These are phyloP conservation scores for Phaeosphaeria sp. DNA, from an alignment of 2,329 filamentous ascomycete genomes.

Conservation along the genomic window DNA sequence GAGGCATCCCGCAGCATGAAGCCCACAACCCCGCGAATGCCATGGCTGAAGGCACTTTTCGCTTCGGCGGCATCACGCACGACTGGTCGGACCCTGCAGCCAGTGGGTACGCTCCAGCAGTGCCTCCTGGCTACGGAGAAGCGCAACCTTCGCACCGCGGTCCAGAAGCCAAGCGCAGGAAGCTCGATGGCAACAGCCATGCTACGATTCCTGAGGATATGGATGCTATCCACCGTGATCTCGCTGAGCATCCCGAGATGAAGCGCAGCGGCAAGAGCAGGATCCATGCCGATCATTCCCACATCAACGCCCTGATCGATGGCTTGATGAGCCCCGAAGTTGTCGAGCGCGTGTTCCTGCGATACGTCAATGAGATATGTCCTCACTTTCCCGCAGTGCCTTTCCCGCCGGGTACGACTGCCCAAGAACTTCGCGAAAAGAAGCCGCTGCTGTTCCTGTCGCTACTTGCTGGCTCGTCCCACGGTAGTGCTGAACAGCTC, in stretches of 20 bases:
- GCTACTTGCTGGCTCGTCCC: conserved; percentile 61
- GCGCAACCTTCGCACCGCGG: conserved; percentile 39
- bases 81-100: conserved; percentile 33
- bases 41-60: conserved; percentile 33
- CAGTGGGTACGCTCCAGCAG: conserved; percentile 26
- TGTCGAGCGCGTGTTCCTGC: conserved; percentile 63
- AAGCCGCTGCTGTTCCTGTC: conserved; percentile 67
- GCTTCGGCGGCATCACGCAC: conserved; percentile 35
- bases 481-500: conserved; percentile 49
- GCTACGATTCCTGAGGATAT: conserved; percentile 47
- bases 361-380: conserved; percentile 62
- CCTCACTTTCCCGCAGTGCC: conserved; percentile 65
- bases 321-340: conserved; percentile 58
- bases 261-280: conserved; percentile 37
- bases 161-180: conserved; percentile 42
- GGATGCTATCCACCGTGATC: conserved; percentile 45
- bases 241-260: conserved; percentile 45
- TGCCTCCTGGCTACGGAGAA: conserved; percentile 40
- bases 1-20: conserved; percentile 29
- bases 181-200: conserved; percentile 34
- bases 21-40: conserved; percentile 11
- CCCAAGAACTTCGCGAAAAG: conserved; percentile 61
- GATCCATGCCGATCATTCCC: conserved; percentile 43
- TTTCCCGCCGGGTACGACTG: conserved; percentile 61
- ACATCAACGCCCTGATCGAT: conserved; percentile 50